These are phyloP conservation scores for Cadophora luteo-olivacea DNA, from an alignment of 2,329 filamentous ascomycete species.

Conservation along the genomic window DNA sequence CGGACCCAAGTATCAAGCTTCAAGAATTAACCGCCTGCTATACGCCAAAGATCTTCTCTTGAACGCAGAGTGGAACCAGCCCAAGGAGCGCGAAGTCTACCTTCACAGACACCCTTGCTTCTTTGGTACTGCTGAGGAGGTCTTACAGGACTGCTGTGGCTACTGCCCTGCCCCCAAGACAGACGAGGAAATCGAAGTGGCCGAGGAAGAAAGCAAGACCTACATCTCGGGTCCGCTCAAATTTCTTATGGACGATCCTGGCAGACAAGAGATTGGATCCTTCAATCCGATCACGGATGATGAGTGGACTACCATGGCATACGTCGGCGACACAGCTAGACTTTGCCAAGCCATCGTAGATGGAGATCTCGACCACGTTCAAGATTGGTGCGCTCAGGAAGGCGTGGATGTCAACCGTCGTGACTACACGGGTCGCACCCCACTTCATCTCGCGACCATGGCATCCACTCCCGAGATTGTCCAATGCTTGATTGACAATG, in stretches of 20 bases:
- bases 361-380: conserved; percentile 71
- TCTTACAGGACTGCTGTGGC: conserved; percentile 83
- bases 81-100: conserved; percentile 75
- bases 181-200: conserved; percentile 72
- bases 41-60: conserved; percentile 83
- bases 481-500: conserved; percentile 71
- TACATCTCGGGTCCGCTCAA: conserved; percentile 77
- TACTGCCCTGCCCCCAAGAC: conserved; percentile 74
- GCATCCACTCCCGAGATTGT: conserved; percentile 74
- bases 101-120: conserved; percentile 87
- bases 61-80: conserved; percentile 86
- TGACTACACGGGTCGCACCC: conserved; percentile 80
- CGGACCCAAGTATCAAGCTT: conserved; percentile 65
- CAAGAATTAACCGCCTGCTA: conserved; percentile 80
- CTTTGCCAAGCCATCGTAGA: conserved; percentile 85
- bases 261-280: conserved; percentile 73
- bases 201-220: conserved; percentile 74
- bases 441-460: conserved; percentile 77
- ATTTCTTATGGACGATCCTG: conserved; percentile 83
- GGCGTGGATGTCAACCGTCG: conserved; percentile 73
- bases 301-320: conserved; percentile 93
- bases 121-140: conserved; percentile 77
- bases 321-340: conserved; percentile 77
- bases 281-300: conserved; percentile 84
- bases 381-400: conserved; percentile 73